Conservation (phyloP, 2,329 filamentous ascomycete genomes). For the Trichophyton verrucosum region DNA sequence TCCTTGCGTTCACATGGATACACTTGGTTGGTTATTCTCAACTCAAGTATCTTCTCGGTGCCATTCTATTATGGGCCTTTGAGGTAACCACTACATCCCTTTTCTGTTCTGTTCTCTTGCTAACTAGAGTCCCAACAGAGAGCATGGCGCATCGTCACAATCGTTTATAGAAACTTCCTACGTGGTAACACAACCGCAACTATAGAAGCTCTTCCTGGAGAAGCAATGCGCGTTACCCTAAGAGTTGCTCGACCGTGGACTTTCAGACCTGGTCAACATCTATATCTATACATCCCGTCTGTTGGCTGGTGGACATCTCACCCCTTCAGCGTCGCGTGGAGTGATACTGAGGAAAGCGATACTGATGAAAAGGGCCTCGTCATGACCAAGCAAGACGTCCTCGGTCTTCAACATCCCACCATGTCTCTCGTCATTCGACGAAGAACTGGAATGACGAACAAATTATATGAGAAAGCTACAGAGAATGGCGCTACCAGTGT, state of each 20-base stretch:
- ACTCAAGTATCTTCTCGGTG: constrained; percentile 59
- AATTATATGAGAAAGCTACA: constrained; percentile 59
- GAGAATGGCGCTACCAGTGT: constrained; percentile 43
- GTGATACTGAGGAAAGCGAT: constrained; percentile 43
- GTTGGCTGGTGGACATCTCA: constrained; percentile 60
- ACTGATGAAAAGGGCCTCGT: constrained; percentile 30
- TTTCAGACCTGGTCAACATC: constrained; percentile 58
- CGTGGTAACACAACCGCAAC: constrained; percentile 50
- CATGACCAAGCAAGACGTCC: constrained; percentile 40
- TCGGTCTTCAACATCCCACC: constrained; percentile 40
- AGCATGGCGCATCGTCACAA: constrained; percentile 47
- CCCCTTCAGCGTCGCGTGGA: constrained; percentile 69
- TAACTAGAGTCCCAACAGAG: constrained; percentile 29
- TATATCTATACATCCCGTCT: constrained; percentile 58
- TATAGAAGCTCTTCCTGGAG: constrained; percentile 56
- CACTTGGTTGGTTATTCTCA: constrained; percentile 65
- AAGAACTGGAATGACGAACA: constrained; percentile 76
- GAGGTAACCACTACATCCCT: constrained; percentile 37
- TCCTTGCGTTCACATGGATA: constrained; percentile 61
- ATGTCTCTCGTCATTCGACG: constrained; percentile 79
- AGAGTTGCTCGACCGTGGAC: constrained; percentile 54
- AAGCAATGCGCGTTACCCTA: constrained; percentile 58
- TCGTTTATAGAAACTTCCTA: constrained; percentile 53
- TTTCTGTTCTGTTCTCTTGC: neutral
- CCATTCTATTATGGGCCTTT: constrained; percentile 62